Evolutionary conservation across 148 eudicot genomes (phyloP).

Genomic region (Suaeda aralocaspica): DNA sequence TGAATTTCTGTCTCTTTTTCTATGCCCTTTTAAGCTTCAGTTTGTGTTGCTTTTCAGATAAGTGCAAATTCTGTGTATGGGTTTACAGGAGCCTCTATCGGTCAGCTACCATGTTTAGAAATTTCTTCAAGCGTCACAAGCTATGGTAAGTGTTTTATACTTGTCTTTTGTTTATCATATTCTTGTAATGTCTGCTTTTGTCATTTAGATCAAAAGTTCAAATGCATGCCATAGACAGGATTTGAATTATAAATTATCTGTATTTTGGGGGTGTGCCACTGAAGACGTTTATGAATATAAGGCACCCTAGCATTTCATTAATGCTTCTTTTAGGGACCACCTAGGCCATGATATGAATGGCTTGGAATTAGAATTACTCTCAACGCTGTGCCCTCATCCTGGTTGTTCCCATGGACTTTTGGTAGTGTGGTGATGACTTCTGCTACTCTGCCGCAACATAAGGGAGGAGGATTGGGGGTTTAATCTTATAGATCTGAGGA

Average conservation of each 20-base stretch:
- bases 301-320: background rate
- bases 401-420: background rate
- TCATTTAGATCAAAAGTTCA: background rate
- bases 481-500: background rate
- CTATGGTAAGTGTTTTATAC: constrained; percentile 60
- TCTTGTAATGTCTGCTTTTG: background rate
- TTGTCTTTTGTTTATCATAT: constrained; percentile 9
- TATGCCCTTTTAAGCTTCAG: background rate
- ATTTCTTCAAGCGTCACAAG: constrained; percentile 99
- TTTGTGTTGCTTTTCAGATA: constrained; percentile 49
- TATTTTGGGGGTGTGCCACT: background rate
- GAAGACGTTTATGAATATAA: background rate
- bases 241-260: constrained; percentile 2
- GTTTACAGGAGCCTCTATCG: constrained; percentile 96
- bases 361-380: background rate
- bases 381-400: background rate
- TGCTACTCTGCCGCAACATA: background rate
- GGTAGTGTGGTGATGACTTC: background rate
- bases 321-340: background rate
- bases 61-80: constrained; percentile 99
- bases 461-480: background rate
- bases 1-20: background rate
- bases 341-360: background rate
- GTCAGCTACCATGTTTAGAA: constrained; percentile 92
- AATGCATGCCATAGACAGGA: background rate